phyloP scores from a whole-genome alignment of 129 eudicot species.

The Saussurea involucrata region DNA sequence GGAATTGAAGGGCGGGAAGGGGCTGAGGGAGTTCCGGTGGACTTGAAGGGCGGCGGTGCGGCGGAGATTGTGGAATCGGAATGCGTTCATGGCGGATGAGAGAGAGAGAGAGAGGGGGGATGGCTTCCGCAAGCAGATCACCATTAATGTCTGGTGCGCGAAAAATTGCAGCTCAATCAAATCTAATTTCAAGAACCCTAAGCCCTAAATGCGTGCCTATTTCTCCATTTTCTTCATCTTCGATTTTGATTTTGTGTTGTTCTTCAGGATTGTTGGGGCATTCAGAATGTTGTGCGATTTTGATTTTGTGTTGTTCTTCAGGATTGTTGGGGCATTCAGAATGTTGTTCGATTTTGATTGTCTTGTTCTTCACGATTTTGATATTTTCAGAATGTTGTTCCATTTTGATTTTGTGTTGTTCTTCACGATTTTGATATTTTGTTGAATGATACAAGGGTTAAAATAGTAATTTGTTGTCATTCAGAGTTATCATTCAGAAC shows the following conservation, averaged over 20 bases:
- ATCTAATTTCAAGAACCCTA: constrained; percentile 8
- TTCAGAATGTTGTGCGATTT: constrained; percentile 48
- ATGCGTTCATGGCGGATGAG: too few species aligned
- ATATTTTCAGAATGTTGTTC: too few species aligned
- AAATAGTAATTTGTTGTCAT: too few species aligned
- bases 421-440: too few species aligned
- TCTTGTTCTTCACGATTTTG: too few species aligned
- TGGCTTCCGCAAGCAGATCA: constrained; percentile 37
- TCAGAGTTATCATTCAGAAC: too few species aligned
- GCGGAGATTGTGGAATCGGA: too few species aligned
- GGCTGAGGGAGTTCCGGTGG: constrained; percentile 74
- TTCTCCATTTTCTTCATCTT: constrained; percentile 15
- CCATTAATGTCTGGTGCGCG: constrained; percentile 24
- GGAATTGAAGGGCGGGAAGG: constrained; percentile 92
- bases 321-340: too few species aligned
- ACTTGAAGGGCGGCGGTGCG: constrained; percentile 36
- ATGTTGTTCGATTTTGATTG: too few species aligned
- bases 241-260: background rate
- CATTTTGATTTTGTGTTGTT: too few species aligned
- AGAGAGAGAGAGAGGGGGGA: background rate
- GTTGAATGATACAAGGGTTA: too few species aligned
- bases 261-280: constrained; percentile 27
- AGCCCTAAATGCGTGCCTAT: constrained; percentile 24
- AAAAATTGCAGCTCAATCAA: constrained; percentile 24
- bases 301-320: too few species aligned